phyloP scores from a whole-genome alignment of 2,329 filamentous ascomycete genomes.

The Colletotrichum sp. region DNA sequence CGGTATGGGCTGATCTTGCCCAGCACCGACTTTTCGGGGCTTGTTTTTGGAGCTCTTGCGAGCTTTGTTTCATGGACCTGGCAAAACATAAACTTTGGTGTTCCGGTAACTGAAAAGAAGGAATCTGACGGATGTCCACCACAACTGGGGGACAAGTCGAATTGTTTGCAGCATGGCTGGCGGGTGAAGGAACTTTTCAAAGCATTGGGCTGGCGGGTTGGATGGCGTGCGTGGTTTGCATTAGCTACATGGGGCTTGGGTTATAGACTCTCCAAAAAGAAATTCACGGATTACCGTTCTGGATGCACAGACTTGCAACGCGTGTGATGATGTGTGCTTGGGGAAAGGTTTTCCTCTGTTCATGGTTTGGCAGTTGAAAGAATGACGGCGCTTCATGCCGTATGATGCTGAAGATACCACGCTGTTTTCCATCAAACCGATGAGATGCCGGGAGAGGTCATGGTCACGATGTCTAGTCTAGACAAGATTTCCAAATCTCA shows the following conservation, averaged over 20 bases:
- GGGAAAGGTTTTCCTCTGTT: background rate
- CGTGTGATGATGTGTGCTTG: background rate
- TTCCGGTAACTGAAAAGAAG: background rate
- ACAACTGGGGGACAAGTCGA: background rate
- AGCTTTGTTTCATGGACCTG: background rate
- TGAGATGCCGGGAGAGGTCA: background rate
- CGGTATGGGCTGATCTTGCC: background rate
- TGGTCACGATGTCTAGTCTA: background rate
- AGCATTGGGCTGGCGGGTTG: background rate
- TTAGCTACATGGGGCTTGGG: background rate
- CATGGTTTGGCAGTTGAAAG: background rate
- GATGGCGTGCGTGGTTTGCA: background rate
- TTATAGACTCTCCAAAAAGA: constrained; percentile 10
- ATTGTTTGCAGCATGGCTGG: background rate
- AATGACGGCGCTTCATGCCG: background rate
- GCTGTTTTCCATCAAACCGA: background rate
- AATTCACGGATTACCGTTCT: background rate
- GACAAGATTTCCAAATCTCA: background rate
- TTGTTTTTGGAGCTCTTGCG: background rate
- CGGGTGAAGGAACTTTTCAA: background rate
- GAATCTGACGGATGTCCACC: background rate
- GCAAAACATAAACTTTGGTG: background rate
- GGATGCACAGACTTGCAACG: background rate
- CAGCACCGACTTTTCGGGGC: background rate
- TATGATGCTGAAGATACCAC: background rate